Evolutionary conservation across 2,329 filamentous ascomycete species (phyloP).

Genomic region (Penicillium sp.): DNA sequence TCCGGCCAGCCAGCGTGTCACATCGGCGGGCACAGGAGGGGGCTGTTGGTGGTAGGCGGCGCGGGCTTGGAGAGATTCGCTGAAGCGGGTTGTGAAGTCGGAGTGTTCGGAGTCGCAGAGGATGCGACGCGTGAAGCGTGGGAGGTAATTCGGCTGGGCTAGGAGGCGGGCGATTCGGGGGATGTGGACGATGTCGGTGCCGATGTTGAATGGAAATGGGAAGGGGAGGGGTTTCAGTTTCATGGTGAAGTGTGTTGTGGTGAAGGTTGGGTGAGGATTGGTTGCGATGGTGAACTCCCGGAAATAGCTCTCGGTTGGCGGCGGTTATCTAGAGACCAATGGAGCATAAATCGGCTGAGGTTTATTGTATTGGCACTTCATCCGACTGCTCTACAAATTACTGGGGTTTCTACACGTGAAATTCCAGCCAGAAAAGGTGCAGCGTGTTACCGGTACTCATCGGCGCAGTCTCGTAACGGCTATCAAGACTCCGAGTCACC

Average conservation of each 20-base stretch:
- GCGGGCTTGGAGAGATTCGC: constrained; percentile 10
- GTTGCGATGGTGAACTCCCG: no score
- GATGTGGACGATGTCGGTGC: constrained; percentile 77
- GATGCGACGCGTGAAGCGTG: constrained; percentile 44
- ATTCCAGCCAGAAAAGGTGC: no score
- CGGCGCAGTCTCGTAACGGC: background rate
- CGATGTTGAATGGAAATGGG: constrained; percentile 67
- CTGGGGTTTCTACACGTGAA: no score
- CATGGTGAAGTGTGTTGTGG: background rate
- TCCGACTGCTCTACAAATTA: no score
- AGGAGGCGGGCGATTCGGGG: constrained; percentile 65
- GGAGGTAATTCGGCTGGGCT: constrained; percentile 41
- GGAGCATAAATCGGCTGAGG: no score
- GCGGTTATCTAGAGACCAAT: no score
- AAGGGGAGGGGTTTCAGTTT: constrained; percentile 52
- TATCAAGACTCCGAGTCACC: background rate
- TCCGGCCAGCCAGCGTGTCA: constrained; percentile 49
- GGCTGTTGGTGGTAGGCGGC: background rate
- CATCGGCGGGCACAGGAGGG: constrained; percentile 29
- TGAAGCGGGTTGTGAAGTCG: constrained; percentile 40
- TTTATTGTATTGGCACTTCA: no score
- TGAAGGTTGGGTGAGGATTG: no score
- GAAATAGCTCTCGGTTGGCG: no score
- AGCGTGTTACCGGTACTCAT: no score
- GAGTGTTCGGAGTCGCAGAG: constrained; percentile 42